These are phyloP conservation scores for Trichoderma sp. DNA, from an alignment of 2,329 filamentous ascomycete genomes.

Conservation along the genomic window DNA sequence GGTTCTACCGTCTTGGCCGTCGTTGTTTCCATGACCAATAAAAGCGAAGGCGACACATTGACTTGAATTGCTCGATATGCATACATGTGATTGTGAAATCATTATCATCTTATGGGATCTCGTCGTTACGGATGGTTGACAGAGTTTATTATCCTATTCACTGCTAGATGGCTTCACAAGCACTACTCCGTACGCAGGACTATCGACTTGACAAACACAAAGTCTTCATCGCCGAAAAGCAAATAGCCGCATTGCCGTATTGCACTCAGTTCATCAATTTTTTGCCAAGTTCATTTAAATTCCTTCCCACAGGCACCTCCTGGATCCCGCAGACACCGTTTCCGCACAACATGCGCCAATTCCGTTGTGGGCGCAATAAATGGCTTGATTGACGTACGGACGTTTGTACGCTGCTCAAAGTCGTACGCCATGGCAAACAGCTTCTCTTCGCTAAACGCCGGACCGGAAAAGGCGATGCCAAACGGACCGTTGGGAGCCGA, in stretches of 20 bases:
- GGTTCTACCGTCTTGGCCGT: neutral
- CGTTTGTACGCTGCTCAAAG: slow-evolving; percentile 59
- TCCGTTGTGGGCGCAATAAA: slow-evolving; percentile 33
- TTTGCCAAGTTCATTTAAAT: neutral
- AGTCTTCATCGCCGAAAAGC: neutral
- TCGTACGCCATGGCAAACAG: slow-evolving; percentile 66
- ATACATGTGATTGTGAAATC: neutral
- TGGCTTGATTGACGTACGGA: slow-evolving; percentile 30
- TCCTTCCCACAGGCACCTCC: neutral
- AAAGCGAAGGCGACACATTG: no score
- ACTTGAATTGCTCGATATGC: no score
- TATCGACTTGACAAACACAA: neutral
- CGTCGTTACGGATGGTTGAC: neutral
- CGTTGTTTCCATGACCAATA: no score
- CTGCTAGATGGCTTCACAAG: neutral
- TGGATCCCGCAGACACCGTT: neutral
- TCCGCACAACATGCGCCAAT: slow-evolving; percentile 27
- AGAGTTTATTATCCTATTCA: neutral
- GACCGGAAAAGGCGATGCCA: slow-evolving; percentile 62
- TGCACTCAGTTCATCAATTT: neutral
- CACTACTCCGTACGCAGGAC: neutral
- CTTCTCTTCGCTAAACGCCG: slow-evolving; percentile 58
- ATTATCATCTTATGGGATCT: neutral
- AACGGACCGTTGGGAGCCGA: slow-evolving; percentile 57
- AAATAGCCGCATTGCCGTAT: neutral